Evolutionary conservation across 306 rosid genomes (phyloP), one percentile per base, ranked within the genome.

Genomic region (Trifolium repens): DNA sequence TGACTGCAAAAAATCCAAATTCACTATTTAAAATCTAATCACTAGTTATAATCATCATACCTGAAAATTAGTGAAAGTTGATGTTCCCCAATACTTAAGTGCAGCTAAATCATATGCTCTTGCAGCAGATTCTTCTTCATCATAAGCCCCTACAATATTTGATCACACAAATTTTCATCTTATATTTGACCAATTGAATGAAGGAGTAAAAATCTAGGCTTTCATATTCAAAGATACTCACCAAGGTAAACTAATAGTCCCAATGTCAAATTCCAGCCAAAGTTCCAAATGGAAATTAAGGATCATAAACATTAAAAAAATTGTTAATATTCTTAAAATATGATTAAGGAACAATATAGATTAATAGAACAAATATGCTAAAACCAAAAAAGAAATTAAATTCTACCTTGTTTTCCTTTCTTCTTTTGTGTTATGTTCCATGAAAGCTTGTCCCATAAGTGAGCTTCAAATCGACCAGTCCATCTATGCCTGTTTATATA

Each of bases 401-500:
- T 30, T 47, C 3, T 71, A 90, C 96, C 97, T 91, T 93, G 97
- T 74, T 93, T 93, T 24, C 97, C 98, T 79, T 91, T 93, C 81
- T 93, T 93, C 82, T 89, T 93, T 79, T 93, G 96, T 17, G 97
- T 89, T 42, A 78, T 80, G 73, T 93, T 93, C 96, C 98, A 93
- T 10, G 98, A 91, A 37, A 88, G 93, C 78, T 93, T 93, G 84
- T 91, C 98, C 98, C 96, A 89, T 76, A 93, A 84, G 85, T 93
- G 98, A 65, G 96, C 98, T 87, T 93, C 96, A 77, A 66, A 93
- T n/a, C 96, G 69, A 49, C 98, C 98, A 0, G 96, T 93, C 96
- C 98, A 93, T 77, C 96, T 84, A 82, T 93, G 97, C n/a, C 97
- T 91, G 84, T 79, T 65, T 61, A 69, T 49, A 69, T 61, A 74